phyloP scores from a whole-genome alignment of 129 eudicot genomes.

The Centaurea solstitialis region DNA sequence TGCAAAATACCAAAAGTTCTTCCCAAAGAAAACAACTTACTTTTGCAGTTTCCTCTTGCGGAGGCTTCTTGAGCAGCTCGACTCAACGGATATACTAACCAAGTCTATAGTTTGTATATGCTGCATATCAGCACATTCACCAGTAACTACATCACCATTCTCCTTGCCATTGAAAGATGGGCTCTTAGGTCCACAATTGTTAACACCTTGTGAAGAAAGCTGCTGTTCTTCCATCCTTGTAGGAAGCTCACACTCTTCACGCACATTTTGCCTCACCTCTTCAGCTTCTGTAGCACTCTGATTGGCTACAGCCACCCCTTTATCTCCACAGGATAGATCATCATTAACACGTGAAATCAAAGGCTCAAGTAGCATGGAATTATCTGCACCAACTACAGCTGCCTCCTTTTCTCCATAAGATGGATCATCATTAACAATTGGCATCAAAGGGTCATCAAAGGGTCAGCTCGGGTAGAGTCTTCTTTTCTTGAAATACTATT shows the following conservation, averaged over 20 bases:
- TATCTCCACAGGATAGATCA: too few species aligned
- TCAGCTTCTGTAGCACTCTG: constrained; percentile 6
- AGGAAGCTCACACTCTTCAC: not conserved
- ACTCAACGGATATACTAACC: constrained; percentile 10
- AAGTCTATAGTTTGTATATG: constrained; percentile 19
- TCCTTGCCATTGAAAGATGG: not conserved
- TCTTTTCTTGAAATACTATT: constrained; percentile 14
- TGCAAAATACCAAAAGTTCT: not conserved
- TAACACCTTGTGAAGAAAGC: not conserved
- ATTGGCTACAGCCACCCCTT: not conserved
- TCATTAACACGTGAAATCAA: too few species aligned
- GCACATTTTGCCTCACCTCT: constrained; percentile 1
- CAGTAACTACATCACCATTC: not conserved
- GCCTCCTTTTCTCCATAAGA: too few species aligned
- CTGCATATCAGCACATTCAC: constrained; percentile 11
- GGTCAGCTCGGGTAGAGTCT: constrained; percentile 23
- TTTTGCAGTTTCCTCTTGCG: constrained; percentile 39
- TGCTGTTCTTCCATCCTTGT: constrained; percentile 10
- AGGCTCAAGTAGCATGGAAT: too few species aligned
- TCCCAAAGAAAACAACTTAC: constrained; percentile 41
- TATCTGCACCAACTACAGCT: too few species aligned
- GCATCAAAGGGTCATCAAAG: too few species aligned
- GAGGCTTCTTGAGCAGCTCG: constrained; percentile 33
- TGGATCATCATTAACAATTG: constrained; percentile 11
- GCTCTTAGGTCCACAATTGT: constrained; percentile 21